phyloP scores from a whole-genome alignment of 148 eudicot species.

The Euryodendron excelsum region DNA sequence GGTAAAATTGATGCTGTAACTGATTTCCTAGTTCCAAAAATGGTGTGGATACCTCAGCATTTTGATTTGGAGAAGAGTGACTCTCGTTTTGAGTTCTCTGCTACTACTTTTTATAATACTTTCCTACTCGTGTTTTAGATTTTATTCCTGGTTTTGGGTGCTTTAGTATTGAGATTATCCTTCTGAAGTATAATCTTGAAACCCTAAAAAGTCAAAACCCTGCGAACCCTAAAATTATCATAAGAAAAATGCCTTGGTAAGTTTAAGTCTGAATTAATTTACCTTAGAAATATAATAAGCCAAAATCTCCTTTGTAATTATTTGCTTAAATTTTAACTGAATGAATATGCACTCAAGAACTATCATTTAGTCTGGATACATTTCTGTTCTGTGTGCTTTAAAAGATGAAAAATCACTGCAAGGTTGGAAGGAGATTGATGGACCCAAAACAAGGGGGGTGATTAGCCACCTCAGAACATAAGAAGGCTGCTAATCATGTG shows the following conservation, averaged over 20 bases:
- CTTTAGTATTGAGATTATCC: background rate
- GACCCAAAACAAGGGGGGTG: no score
- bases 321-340: background rate
- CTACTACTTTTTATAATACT: background rate
- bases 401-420: background rate
- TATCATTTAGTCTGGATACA: background rate
- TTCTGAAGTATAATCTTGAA: background rate
- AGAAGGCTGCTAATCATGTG: no score
- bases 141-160: background rate
- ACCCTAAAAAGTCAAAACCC: background rate
- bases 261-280: background rate
- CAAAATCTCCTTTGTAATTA: background rate
- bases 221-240: background rate
- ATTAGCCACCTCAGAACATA: no score
- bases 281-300: background rate
- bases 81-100: background rate
- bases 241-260: no score
- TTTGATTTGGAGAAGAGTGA: background rate
- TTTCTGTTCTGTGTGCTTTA: background rate
- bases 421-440: background rate
- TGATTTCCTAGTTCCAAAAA: background rate
- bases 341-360: background rate
- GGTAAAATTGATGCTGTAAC: conserved; percentile 36
- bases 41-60: background rate
- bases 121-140: background rate